These are phyloP conservation scores for Pseudogymnoascus sp. DNA, from an alignment of 2,329 filamentous ascomycete species.

Conservation along the genomic window DNA sequence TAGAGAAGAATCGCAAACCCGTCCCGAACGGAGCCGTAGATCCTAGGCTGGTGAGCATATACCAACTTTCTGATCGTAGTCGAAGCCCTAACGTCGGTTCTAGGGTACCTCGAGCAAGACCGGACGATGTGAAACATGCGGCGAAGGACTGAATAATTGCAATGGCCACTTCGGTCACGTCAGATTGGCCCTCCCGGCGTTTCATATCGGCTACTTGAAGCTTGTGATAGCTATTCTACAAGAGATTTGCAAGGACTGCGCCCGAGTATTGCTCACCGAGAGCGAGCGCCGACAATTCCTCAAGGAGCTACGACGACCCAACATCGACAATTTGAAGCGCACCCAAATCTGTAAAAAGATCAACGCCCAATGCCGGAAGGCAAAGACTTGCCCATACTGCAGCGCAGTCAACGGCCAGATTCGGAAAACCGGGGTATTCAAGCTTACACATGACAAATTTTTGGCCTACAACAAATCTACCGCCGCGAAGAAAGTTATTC, in stretches of 20 bases:
- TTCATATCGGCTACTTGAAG: slow-evolving; percentile 93
- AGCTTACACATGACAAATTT: slow-evolving; percentile 91
- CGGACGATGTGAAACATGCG: slow-evolving; percentile 74
- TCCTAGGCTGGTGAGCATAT: slow-evolving; percentile 54
- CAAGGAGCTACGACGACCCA: slow-evolving; percentile 70
- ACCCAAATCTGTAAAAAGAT: slow-evolving; percentile 81
- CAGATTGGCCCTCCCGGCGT: slow-evolving; percentile 79
- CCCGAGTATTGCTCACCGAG: slow-evolving; percentile 74
- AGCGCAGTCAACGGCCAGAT: slow-evolving; percentile 81
- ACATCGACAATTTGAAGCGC: slow-evolving; percentile 78
- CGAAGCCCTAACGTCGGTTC: slow-evolving; percentile 11
- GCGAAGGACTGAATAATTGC: slow-evolving; percentile 72
- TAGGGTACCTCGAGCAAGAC: slow-evolving; percentile 79
- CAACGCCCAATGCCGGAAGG: slow-evolving; percentile 82
- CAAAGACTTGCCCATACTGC: slow-evolving; percentile 74
- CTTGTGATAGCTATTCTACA: slow-evolving; percentile 88
- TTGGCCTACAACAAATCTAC: slow-evolving; percentile 81
- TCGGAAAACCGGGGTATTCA: slow-evolving; percentile 84
- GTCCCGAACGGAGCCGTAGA: slow-evolving; percentile 83
- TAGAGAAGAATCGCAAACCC: slow-evolving; percentile 68
- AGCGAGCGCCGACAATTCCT: slow-evolving; percentile 68
- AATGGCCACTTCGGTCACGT: slow-evolving; percentile 96
- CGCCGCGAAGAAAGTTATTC: slow-evolving; percentile 74
- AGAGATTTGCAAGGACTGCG: slow-evolving; percentile 94
- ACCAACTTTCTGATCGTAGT: background rate